phyloP scores from a whole-genome alignment of 2,329 filamentous ascomycete species.

The Penicillium corylophilum region DNA sequence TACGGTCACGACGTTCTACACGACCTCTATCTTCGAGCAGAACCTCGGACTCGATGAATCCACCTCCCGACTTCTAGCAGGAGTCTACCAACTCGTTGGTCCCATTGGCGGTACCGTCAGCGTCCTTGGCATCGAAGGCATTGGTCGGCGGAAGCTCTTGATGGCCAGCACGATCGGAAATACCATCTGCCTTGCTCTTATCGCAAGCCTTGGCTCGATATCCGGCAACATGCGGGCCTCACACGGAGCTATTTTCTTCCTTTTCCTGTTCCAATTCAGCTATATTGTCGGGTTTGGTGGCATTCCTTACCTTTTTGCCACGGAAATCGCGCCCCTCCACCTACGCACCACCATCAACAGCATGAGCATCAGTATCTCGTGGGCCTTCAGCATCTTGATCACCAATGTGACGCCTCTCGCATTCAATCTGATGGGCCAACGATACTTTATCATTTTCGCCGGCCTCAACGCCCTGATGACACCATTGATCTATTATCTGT shows the following conservation, averaged over 20 bases:
- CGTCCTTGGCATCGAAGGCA: conserved; percentile 18
- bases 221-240: conserved; percentile 10
- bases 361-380: conserved; percentile 23
- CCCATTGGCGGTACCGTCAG: conserved; percentile 19
- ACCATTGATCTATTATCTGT: conserved; percentile 19
- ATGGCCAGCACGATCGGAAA: conserved; percentile 21
- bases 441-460: conserved; percentile 21
- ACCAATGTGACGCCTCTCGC: conserved; percentile 23
- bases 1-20: conserved; percentile 24
- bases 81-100: conserved; percentile 21
- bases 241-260: conserved; percentile 22
- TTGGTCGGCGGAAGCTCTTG: conserved; percentile 20
- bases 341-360: conserved; percentile 25
- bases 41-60: conserved; percentile 19
- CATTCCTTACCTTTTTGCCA: conserved; percentile 24
- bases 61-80: conserved; percentile 20
- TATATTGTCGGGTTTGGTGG: conserved; percentile 25
- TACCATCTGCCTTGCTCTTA: conserved; percentile 15
- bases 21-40: conserved; percentile 21
- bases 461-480: conserved; percentile 19
- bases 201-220: conserved; percentile 20
- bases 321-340: conserved; percentile 22
- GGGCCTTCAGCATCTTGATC: conserved; percentile 21
- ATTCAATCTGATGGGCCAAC: conserved; percentile 20
- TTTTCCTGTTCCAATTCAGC: conserved; percentile 25